Evolutionary conservation across 768 basidiomycete species (phyloP).

Genomic region (Macrocybe gigantea): DNA sequence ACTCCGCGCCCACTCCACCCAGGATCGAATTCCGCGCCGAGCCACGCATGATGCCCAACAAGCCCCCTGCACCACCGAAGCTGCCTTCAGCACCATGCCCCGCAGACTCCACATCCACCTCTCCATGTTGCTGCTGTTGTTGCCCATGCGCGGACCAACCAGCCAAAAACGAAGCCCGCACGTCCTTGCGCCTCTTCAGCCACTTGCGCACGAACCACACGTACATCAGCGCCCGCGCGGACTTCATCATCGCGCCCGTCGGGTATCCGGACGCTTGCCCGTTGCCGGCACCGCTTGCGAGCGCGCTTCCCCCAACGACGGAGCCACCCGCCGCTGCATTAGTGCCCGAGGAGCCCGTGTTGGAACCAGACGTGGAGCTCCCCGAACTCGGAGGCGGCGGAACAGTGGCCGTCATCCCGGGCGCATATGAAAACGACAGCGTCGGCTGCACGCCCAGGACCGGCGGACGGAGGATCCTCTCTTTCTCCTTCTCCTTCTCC

Average conservation of each 20-base stretch:
- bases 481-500: background rate
- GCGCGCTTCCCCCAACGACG: no score
- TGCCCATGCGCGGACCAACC: no score
- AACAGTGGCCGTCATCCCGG: conserved; percentile 15
- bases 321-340: no score
- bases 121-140: background rate
- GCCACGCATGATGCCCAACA: conserved; percentile 27
- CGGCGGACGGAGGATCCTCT: conserved; percentile 26
- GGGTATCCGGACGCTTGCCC: no score
- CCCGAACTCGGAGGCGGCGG: conserved; percentile 1
- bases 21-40: conserved; percentile 3
- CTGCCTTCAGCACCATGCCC: no score
- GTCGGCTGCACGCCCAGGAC: conserved; percentile 65
- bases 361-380: background rate
- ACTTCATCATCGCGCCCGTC: background rate
- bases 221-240: conserved; percentile 47
- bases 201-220: conserved; percentile 75
- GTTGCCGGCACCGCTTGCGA: background rate
- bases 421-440: conserved; percentile 39
- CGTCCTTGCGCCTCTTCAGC: conserved; percentile 48
- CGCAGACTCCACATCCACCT: conserved; percentile 17
- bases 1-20: no score
- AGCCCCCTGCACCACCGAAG: conserved; percentile 20
- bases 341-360: no score
- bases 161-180: no score